Base-by-base conservation (phyloP, 306 rosid genomes). In the Casuarina equisetifolia region DNA sequence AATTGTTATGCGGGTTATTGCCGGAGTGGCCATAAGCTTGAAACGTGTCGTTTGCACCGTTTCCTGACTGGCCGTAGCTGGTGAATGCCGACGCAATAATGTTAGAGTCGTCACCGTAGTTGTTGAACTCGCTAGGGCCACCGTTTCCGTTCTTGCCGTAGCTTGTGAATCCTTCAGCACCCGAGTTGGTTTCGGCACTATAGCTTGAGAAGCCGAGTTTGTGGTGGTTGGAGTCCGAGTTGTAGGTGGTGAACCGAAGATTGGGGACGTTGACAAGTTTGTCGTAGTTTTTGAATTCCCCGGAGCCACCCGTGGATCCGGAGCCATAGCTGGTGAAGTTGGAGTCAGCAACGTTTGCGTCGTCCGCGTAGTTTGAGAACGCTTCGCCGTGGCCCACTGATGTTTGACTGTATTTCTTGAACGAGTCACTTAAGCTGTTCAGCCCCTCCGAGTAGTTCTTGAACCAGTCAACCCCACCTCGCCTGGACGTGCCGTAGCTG, bases 181-280 rank as follows among this genome's bases (percentile, higher is more conserved):
- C 97, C 0, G 97, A 88, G 78, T 95, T 95, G 40, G 97, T 89
- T 13, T 95, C 97, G 69, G 86, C 85, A 39, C 88, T 88, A 67
- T 95, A 95, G 85, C 83, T 80, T 0, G 91, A 4, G 87, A 95
- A 95, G 6, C 88, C 77, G 45, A 92, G 92, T 32, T 81, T 75
- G 83, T 93, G 98, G 4, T 58, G 63, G n/a, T 50, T 82, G 6
- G 93, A 80, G 16, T 63, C 72, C n/a, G 93, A 84, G 74, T 91
- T 87, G 64, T 95, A 95, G 70, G 91, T 63, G 1, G 86, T 49
- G 90, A 95, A 95, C 0, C 79, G 79, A 54, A 95, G 97, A 49
- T 92, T 79, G 0, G 97, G 98, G 16, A 89, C 97, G 77, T 92
- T 95, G 55, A 91, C 98, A 4, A 74, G 76, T 59, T 85, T 77